phyloP scores from a whole-genome alignment of 1,139 yeast species.

The Taphrina wiesneri region DNA sequence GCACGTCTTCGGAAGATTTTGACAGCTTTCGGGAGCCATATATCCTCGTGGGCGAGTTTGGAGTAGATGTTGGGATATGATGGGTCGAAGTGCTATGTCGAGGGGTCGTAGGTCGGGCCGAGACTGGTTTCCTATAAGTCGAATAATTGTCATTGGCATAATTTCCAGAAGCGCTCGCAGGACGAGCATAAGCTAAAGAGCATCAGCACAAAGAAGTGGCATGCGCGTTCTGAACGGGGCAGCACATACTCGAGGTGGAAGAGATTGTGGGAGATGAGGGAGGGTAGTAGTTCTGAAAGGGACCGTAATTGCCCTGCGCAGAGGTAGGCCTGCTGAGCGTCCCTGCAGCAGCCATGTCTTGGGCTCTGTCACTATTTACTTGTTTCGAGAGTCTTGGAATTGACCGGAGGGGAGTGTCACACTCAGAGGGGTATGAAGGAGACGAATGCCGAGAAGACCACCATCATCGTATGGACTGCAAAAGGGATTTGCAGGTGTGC shows the following conservation, averaged over 20 bases:
- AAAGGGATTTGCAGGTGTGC: neutral
- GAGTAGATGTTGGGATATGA: neutral
- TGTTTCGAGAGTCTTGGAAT: neutral
- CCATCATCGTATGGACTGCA: neutral
- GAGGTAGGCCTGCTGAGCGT: constrained; percentile 19
- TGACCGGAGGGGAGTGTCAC: neutral
- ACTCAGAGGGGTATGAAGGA: neutral
- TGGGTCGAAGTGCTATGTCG: constrained; percentile 27
- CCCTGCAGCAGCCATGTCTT: constrained; percentile 30
- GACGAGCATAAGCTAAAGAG: constrained; percentile 17
- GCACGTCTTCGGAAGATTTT: constrained; percentile 4
- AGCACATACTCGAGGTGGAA: neutral
- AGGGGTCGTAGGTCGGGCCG: constrained; percentile 11
- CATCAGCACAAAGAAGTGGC: neutral
- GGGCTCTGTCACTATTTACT: neutral
- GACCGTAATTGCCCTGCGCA: constrained; percentile 21
- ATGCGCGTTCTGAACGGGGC: neutral
- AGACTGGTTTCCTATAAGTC: constrained; percentile 10
- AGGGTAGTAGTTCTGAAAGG: constrained; percentile 12
- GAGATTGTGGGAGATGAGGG: constrained; percentile 21
- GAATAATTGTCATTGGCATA: constrained; percentile 1
- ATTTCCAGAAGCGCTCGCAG: constrained; percentile 26
- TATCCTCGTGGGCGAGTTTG: neutral
- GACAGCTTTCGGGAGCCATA: neutral
- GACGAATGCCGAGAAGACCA: neutral